These are phyloP conservation scores for Naegleria lovaniensis DNA, from an alignment of 208 protist genomes.

Conservation along the genomic window DNA sequence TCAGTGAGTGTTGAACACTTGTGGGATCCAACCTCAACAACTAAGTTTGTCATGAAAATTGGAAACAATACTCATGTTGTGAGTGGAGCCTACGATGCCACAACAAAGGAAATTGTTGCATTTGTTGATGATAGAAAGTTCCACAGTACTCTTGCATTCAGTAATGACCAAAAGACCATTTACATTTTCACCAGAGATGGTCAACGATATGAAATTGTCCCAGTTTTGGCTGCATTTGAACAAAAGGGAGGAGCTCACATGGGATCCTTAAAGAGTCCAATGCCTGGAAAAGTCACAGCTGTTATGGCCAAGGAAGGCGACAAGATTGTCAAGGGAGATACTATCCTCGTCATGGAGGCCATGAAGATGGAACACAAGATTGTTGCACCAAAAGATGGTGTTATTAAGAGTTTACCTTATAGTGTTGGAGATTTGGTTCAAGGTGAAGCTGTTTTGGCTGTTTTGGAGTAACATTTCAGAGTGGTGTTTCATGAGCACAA, in stretches of 20 bases:
- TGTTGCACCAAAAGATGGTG: constrained; percentile 47
- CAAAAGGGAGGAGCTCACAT: too few relatives aligned
- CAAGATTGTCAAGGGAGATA: constrained; percentile 64
- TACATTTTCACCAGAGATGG: not conserved
- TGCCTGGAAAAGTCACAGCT: constrained; percentile 81
- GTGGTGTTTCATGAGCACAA: not conserved
- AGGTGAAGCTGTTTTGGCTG: not conserved
- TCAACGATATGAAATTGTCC: not conserved
- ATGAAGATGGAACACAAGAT: constrained; percentile 92
- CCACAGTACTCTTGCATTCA: not conserved
- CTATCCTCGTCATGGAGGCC: constrained; percentile 79
- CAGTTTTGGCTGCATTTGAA: not conserved
- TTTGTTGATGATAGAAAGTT: not conserved
- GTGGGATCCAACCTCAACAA: not conserved
- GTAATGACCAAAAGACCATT: not conserved
- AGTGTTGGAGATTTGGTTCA: not conserved
- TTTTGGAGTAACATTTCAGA: not conserved
- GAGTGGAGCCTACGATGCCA: not conserved
- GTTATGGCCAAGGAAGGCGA: constrained; percentile 67
- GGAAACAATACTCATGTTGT: not conserved
- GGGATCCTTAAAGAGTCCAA: constrained; percentile 59
- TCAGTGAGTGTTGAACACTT: not conserved
- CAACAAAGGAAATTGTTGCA: not conserved
- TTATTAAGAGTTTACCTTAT: constrained; percentile 36
- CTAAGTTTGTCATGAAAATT: not conserved